Percentiles rank a stretch among this genome's conserved stretches.
phyloP scores from a whole-genome alignment of 2,329 filamentous ascomycete species.

The Diaporthe sp. region DNA sequence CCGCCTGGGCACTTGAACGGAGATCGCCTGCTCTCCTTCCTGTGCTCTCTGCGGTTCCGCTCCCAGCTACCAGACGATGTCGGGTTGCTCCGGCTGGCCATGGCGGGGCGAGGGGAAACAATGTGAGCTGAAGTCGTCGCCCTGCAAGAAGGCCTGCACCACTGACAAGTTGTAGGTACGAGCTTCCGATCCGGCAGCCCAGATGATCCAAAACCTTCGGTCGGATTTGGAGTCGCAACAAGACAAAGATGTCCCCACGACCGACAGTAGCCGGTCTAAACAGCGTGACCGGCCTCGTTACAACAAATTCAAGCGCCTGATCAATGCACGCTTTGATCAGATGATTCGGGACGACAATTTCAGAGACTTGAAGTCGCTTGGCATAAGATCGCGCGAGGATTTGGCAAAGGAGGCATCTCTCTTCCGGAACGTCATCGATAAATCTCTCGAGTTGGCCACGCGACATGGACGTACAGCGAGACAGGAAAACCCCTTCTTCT shows the following conservation, averaged over 20 bases:
- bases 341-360: constrained; percentile 49
- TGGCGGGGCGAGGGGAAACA: too few relatives aligned
- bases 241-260: not conserved
- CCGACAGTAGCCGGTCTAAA: not conserved
- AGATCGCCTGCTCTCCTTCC: constrained; percentile 31
- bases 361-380: constrained; percentile 50
- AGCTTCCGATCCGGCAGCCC: not conserved
- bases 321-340: constrained; percentile 49
- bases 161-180: constrained; percentile 16
- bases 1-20: constrained; percentile 37
- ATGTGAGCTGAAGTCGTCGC: not conserved
- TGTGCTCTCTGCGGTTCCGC: constrained; percentile 1
- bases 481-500: constrained; percentile 67
- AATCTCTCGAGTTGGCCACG: constrained; percentile 59
- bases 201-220: constrained; percentile 39
- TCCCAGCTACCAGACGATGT: constrained; percentile 31
- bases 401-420: constrained; percentile 58
- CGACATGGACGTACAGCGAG: constrained; percentile 52
- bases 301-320: constrained; percentile 44
- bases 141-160: too few relatives aligned
- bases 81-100: constrained; percentile 39
- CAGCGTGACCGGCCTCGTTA: not conserved
- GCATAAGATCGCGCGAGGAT: constrained; percentile 54
- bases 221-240: constrained; percentile 32
- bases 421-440: constrained; percentile 60